Evolutionary conservation across 306 rosid species (phyloP), one percentile per base, ranked within the genome.

Genomic region (Betula pendula): DNA sequence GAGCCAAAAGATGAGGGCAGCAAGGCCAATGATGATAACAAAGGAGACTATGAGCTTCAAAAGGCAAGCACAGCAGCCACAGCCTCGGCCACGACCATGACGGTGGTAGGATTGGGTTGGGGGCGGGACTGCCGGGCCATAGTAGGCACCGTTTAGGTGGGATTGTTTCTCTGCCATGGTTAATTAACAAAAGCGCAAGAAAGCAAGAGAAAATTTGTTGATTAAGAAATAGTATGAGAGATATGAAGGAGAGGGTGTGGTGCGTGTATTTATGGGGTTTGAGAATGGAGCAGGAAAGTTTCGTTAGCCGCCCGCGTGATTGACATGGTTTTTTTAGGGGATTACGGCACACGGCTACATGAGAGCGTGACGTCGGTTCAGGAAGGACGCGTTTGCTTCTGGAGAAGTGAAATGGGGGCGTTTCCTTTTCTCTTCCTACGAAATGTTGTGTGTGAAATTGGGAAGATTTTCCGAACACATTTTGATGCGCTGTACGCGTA

Each of bases 341-440:
- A 0, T 8, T 35, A 8, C 69, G 15, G 47, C 69, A 63, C 45
- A 63, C 45, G 45, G 5, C 43, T 33, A 13, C 68, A 60, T 60
- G 20, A 60, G 20, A 27, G 56, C 13, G 6, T 33, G 7, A 33
- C 69, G 45, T 63, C 24, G 43, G 69, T 8, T 63, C 15, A 2
- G 31, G 2, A 60, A 20, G 10, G 22, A 75, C 84, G 80, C 86
- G 86, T 69, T 78, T 78, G 80, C 75, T 74, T 70, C 69, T 31
- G 22, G 12, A 10, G 11, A 5, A 14, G 17, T 20, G 8, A 10
- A 53, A 1, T 48, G 2, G 25, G 5, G 60, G 19, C 12, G 29
- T 20, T 53, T 53, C 60, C 11, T 8, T 29, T 53, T 53, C 60
- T 6, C 27, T 53, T 53, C 60, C 29, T 22, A n/a, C 27, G 25